Conservation (phyloP, 176 grass and related monocot species). For the Musa acuminata region DNA sequence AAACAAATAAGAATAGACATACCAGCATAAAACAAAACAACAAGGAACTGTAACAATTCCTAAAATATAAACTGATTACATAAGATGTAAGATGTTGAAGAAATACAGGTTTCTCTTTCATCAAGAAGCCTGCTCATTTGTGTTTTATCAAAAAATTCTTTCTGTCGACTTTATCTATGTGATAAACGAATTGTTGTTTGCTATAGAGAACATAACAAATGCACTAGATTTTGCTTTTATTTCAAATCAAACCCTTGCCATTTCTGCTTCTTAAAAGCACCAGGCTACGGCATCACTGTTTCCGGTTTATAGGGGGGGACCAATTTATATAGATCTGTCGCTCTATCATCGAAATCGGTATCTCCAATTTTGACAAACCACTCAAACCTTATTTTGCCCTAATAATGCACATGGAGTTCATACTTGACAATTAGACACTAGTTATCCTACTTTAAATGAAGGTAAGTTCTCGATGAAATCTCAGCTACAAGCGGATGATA, state of each 20-base stretch:
- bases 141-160: not conserved
- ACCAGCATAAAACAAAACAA: not conserved
- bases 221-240: not conserved
- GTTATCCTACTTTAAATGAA: too few relatives aligned
- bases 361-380: not conserved
- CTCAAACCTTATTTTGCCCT: not conserved
- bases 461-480: too few relatives aligned
- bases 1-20: constrained; percentile 14
- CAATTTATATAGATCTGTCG: not conserved
- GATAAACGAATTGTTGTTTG: not conserved
- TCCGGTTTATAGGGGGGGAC: not conserved
- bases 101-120: not conserved
- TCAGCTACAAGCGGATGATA: too few relatives aligned
- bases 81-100: not conserved
- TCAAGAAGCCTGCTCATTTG: not conserved
- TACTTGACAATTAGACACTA: not conserved
- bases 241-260: not conserved
- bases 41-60: not conserved
- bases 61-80: not conserved
- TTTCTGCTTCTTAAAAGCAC: too few relatives aligned
- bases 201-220: not conserved
- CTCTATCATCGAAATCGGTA: not conserved
- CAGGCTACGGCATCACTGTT: not conserved
- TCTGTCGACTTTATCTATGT: not conserved
- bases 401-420: not conserved